These are phyloP conservation scores for Kodamaea nitidulidarum DNA, from an alignment of 805 yeast species.

Conservation along the genomic window DNA sequence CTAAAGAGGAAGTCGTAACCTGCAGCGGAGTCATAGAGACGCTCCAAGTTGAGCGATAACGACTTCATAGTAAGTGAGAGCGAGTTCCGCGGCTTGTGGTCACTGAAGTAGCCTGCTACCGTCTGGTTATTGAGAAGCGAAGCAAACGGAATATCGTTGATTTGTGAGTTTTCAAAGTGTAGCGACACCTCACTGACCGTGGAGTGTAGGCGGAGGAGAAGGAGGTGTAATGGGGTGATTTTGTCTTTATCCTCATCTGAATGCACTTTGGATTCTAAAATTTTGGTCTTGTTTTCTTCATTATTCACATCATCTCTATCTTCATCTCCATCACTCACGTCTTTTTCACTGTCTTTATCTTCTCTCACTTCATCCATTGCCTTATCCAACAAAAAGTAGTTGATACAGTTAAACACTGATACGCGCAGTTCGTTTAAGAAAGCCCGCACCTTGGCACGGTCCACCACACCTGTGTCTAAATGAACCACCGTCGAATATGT, in stretches of 20 bases:
- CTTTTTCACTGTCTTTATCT: too few relatives aligned
- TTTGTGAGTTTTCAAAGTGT: conserved; percentile 22
- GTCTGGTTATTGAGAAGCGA: conserved; percentile 20
- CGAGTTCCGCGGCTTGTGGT: conserved; percentile 17
- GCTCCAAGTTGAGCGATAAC: conserved; percentile 21
- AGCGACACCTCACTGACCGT: conserved; percentile 22
- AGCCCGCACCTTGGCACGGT: conserved; percentile 16
- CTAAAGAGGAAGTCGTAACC: conserved; percentile 39
- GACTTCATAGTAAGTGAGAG: conserved; percentile 26
- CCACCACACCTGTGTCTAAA: conserved; percentile 16
- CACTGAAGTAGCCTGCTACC: conserved; percentile 20
- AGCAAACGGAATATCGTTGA: conserved; percentile 30
- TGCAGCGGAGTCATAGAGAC: conserved; percentile 25
- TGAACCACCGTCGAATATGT: conserved; percentile 15
- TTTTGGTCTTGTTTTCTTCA: too few relatives aligned
- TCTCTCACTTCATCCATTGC: too few relatives aligned
- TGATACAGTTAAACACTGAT: conserved; percentile 20
- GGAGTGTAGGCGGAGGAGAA: conserved; percentile 20
- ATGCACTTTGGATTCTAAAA: too few relatives aligned
- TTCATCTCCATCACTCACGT: too few relatives aligned
- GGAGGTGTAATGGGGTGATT: neutral
- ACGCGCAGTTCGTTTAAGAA: conserved; percentile 22
- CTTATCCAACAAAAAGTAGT: conserved; percentile 13
- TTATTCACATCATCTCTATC: too few relatives aligned
- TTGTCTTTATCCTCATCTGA: too few relatives aligned